Base-by-base conservation (phyloP, 192 early-diverging fungal genomes). In the Lobulomyces angularis region DNA sequence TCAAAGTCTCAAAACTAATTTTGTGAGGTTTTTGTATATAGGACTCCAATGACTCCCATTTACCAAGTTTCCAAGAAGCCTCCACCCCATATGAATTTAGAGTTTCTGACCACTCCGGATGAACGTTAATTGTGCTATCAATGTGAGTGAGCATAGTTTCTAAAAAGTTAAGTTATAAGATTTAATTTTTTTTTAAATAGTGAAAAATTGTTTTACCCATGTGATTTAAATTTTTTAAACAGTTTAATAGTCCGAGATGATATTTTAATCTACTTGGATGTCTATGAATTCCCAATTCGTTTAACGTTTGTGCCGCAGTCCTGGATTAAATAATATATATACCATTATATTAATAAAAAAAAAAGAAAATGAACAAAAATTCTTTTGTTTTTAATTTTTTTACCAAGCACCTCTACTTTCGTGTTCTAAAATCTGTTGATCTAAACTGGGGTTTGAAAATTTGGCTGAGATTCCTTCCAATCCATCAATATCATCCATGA, bases 401-500 rank as follows among this genome's bases (percentile, higher is more conserved):
- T n/a, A n/a, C 81, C 81, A 88, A 14, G 54, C 47, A 24, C 74
- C 80, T 0, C 64, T 61, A 14, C 61, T 57, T 41, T 83, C 77
- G 48, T 77, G 70, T 19, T 73, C 71, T 1, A 77, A 40, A 12
- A 82, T 57, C 32, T 83, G 69, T 48, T 83, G 74, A n/a, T 81
- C 77, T 25, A 64, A 18, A 0, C 60, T 60, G 8, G 66, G 69
- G 14, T 56, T 58, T 1, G 62, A 41, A 48, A 80, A 60, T 14
- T n/a, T 50, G 0, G 48, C 66, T 3, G 73, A 56, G 2, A 84
- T 51, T 5, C 80, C 83, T 20, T 73, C 71, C 59, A 86, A 66
- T 1, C 69, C 70, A 51, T 85, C 81, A 0, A 69, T 62, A 30
- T 86, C 85, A 16, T 81, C 72, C 23, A 88, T 27, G 27, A 73